phyloP scores from a whole-genome alignment of 176 grass and related monocot genomes.

The Tuctoria greenei region DNA sequence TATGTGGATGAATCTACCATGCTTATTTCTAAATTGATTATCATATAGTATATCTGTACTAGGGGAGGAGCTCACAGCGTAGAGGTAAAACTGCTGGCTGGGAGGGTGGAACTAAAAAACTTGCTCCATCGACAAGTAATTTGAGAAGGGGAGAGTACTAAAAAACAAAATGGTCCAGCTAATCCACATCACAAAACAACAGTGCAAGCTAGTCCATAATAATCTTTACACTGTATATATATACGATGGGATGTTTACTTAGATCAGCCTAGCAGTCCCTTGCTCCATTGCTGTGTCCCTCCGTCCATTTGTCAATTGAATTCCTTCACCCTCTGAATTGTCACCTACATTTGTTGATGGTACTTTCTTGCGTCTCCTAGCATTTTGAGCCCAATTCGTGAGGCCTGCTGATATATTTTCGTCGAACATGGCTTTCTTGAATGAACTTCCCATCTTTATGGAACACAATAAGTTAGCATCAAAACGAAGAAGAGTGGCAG shows the following conservation, averaged over 20 bases:
- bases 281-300: constrained; percentile 17
- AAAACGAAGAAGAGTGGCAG: not conserved
- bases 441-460: constrained; percentile 80
- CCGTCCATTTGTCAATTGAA: constrained; percentile 45
- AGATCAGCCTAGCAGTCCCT: constrained; percentile 38
- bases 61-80: too few species aligned
- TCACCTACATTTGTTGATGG: not conserved
- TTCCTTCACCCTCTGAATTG: not conserved
- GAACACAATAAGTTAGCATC: not conserved
- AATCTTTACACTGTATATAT: too few species aligned
- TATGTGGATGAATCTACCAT: constrained; percentile 21
- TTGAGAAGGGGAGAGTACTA: too few species aligned
- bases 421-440: constrained; percentile 78
- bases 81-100: too few species aligned
- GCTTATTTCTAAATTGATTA: not conserved
- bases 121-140: too few species aligned
- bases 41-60: not conserved
- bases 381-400: constrained; percentile 49
- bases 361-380: constrained; percentile 32
- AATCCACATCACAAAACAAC: too few species aligned
- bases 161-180: too few species aligned
- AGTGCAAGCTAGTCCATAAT: too few species aligned
- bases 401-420: constrained; percentile 55
- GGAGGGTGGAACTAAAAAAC: too few species aligned
- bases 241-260: not conserved